Conservation (phyloP, 768 basidiomycete species). For the Lentinula raphanica region DNA sequence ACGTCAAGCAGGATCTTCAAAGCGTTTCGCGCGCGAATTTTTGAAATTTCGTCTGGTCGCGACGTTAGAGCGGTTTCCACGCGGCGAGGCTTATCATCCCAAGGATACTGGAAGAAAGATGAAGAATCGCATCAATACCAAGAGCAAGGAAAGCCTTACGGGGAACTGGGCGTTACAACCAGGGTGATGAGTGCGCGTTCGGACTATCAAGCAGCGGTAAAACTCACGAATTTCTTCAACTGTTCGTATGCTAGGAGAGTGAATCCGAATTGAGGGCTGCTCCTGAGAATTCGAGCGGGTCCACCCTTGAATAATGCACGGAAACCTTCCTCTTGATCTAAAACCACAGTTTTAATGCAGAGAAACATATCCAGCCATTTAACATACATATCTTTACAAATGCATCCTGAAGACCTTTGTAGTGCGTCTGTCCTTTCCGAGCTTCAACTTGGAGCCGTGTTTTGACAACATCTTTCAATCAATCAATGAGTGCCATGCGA, state of each 20-base stretch:
- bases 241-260: slow-evolving; percentile 80
- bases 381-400: slow-evolving; percentile 83
- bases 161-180: slow-evolving; percentile 30
- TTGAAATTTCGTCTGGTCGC: slow-evolving; percentile 77
- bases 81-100: slow-evolving; percentile 60
- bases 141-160: slow-evolving; percentile 29
- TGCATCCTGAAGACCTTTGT: slow-evolving; percentile 86
- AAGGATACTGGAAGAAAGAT: slow-evolving; percentile 63
- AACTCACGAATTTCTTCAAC: slow-evolving; percentile 51
- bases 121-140: slow-evolving; percentile 10
- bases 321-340: slow-evolving; percentile 87
- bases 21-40: slow-evolving; percentile 89
- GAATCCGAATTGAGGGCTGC: slow-evolving; percentile 93
- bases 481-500: slow-evolving; percentile 12
- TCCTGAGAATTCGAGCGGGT: slow-evolving; percentile 79
- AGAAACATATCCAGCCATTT: background rate
- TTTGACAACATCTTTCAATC: slow-evolving; percentile 83
- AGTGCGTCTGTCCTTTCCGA: slow-evolving; percentile 83
- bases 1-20: slow-evolving; percentile 88
- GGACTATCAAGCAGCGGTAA: background rate
- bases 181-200: background rate
- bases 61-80: slow-evolving; percentile 68
- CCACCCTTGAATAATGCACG: slow-evolving; percentile 90
- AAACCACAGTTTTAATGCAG: background rate
- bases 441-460: slow-evolving; percentile 93